phyloP scores from a whole-genome alignment of 352 stramenopile genomes.

The Globisporangium emineosum region DNA sequence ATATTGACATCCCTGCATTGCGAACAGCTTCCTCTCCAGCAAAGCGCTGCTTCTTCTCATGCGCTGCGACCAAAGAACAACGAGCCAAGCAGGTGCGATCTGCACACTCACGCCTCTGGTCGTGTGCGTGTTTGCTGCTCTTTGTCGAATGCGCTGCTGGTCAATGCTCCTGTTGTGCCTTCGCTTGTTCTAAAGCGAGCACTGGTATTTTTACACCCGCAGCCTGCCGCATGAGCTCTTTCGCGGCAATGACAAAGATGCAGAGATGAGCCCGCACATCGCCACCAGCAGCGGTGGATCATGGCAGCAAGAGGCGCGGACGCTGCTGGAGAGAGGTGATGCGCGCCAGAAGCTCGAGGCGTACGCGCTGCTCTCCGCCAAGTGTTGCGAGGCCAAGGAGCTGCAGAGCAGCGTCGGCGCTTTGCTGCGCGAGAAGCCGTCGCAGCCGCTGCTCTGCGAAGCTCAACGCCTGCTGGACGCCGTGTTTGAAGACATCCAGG shows the following conservation, averaged over 20 bases:
- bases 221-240: not conserved
- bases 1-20: too few relatives aligned
- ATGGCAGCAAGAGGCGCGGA: constrained; percentile 9
- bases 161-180: too few relatives aligned
- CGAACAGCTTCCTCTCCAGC: too few relatives aligned
- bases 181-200: not conserved
- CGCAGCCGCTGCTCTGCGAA: constrained; percentile 14
- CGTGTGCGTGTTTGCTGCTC: not conserved
- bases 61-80: not conserved
- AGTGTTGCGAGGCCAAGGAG: constrained; percentile 39
- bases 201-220: not conserved
- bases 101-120: not conserved
- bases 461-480: too few relatives aligned
- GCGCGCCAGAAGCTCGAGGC: constrained; percentile 28
- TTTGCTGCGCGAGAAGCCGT: constrained; percentile 30
- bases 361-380: constrained; percentile 27
- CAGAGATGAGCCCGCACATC: not conserved
- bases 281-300: constrained; percentile 13
- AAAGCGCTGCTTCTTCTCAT: not conserved
- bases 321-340: constrained; percentile 25
- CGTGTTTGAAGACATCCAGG: constrained; percentile 33
- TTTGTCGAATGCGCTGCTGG: not conserved
- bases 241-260: not conserved
- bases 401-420: constrained; percentile 38
- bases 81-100: not conserved